Evolutionary conservation across 352 stramenopile species (phyloP), one percentile per base, ranked within the genome.

Genomic region (Globisporangium nunn): DNA sequence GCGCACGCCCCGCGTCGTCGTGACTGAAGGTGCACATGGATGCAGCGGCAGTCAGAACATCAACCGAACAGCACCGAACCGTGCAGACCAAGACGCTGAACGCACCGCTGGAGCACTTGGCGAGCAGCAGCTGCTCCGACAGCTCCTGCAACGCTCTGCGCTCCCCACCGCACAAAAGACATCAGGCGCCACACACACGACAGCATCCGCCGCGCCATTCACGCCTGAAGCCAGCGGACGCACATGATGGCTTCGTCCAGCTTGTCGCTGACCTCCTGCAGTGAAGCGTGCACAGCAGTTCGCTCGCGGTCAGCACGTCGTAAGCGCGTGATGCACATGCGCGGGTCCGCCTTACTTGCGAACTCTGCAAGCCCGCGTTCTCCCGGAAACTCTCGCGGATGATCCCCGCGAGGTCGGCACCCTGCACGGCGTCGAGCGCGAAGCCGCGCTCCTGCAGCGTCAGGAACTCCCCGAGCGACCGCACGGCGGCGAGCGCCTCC

Each of bases 241-340:
- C 54, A 90, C 82, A 67, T 52, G 48, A 92, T 86, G 3, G 75
- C 77, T 59, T 90, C 78, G 41, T 92, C 80, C 55, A 92, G 45
- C 50, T 88, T 87, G 6, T 57, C 54, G 44, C 60, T 72, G 39
- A 61, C 66, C 66, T 54, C 46, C 77, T 85, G 43, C 35, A 12
- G 29, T 4, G 30, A 17, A 8, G 28, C 29, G 6, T 6, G 40
- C 29, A 23, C 28, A 17, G 39, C 17, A 52, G 5, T 30, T 28
- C 29, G 17, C 4, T 28, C 28, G 44, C 18, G 5, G n/a, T 31
- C 45, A 33, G 45, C 31, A 3, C n/a, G 2, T 3, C 18, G 6
- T 12, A 17, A 12, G 7, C 44, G 23, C 44, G 6, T 29, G 28
- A n/a, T 3, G 17, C 23, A 28, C 23, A 49, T 10, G 23, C 23